These are phyloP conservation scores for Cucurbita maxima DNA, from an alignment of 306 rosid genomes.

Conservation along the genomic window DNA sequence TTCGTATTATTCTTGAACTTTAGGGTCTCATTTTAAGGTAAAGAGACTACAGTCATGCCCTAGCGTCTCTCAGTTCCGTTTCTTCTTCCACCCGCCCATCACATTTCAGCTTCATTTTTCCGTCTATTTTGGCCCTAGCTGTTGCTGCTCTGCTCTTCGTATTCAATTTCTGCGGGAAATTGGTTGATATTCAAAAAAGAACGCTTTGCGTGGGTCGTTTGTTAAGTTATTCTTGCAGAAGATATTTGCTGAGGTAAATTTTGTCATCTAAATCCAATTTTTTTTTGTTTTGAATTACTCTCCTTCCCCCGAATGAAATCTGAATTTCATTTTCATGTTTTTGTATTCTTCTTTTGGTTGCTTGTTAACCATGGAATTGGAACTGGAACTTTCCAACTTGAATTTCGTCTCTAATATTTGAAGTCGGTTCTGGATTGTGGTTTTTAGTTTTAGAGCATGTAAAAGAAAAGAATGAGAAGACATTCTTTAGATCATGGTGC, in stretches of 20 bases:
- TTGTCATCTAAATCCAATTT: not conserved
- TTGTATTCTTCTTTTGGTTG: not conserved
- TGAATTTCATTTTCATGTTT: not conserved
- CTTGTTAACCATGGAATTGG: not conserved
- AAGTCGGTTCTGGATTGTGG: not conserved
- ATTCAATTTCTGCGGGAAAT: not conserved
- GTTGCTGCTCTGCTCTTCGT: not conserved
- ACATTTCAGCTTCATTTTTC: not conserved
- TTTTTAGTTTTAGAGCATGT: not conserved
- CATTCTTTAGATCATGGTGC: not conserved
- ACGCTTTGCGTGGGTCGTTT: not conserved
- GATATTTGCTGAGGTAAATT: not conserved
- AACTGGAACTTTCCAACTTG: not conserved
- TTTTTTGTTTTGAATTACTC: not conserved
- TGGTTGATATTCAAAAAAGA: not conserved
- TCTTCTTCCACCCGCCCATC: not conserved
- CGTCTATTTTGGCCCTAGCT: not conserved
- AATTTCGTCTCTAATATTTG: not conserved
- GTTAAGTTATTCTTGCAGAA: not conserved
- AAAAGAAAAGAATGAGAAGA: not conserved
- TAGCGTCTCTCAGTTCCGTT: not conserved
- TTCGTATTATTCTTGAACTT: not conserved
- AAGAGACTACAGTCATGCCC: not conserved
- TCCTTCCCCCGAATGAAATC: not conserved
- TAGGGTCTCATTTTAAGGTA: not conserved